phyloP scores from a whole-genome alignment of 768 basidiomycete genomes.

The Lentinus tigrinus region DNA sequence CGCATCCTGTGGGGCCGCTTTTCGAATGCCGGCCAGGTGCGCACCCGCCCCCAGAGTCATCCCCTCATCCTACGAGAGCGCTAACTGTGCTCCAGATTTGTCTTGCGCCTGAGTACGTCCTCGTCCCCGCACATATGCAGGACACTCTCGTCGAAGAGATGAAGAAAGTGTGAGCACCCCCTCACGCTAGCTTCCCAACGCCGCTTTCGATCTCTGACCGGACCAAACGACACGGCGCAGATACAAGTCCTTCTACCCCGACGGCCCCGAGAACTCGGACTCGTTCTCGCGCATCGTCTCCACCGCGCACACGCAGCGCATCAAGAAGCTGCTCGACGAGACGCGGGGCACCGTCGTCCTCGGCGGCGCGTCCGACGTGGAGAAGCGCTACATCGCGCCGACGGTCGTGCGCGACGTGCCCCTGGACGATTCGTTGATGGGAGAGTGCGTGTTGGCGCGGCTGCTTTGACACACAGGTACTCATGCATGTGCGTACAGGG shows the following conservation, averaged over 20 bases:
- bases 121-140: slow-evolving; percentile 43
- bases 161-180: slow-evolving; percentile 39
- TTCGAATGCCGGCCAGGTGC: slow-evolving; percentile 61
- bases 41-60: slow-evolving; percentile 30
- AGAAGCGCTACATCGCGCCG: slow-evolving; percentile 64
- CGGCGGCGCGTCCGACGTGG: slow-evolving; percentile 62
- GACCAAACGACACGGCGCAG: slow-evolving; percentile 30
- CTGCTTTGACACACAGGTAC: background rate
- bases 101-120: slow-evolving; percentile 56
- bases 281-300: slow-evolving; percentile 55
- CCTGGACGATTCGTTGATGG: slow-evolving; percentile 70
- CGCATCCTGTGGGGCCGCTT: slow-evolving; percentile 84
- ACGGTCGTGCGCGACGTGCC: slow-evolving; percentile 68
- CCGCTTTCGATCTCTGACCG: too few species aligned
- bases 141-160: slow-evolving; percentile 41
- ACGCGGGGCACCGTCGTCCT: slow-evolving; percentile 65
- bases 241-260: slow-evolving; percentile 56
- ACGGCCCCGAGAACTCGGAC: slow-evolving; percentile 38
- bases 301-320: slow-evolving; percentile 51
- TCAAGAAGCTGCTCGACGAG: slow-evolving; percentile 60
- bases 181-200: too few species aligned
- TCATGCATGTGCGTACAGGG: slow-evolving; percentile 39
- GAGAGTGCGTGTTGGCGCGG: slow-evolving; percentile 50
- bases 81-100: too few species aligned
- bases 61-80: too few species aligned